Base-by-base conservation (phyloP, 345 rosid genomes). In the Excoecaria agallocha region DNA sequence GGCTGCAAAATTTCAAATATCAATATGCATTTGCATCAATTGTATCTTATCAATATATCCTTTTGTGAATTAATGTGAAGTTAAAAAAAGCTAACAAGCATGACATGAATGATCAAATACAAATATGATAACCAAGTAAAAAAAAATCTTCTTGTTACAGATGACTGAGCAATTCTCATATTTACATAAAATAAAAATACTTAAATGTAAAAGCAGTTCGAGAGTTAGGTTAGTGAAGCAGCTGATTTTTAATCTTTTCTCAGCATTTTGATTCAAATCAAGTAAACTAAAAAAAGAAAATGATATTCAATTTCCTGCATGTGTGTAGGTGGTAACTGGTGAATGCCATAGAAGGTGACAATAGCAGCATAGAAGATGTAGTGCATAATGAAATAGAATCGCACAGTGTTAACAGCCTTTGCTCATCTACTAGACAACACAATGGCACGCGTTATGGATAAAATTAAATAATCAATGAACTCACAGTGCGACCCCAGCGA, bases 401-500 rank as follows among this genome's bases (percentile, higher is more conserved):
- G 13, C 11, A 64, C n/a, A 41, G 24, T 39, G 46, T 64, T 63
- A 63, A 22, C 30, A 1, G 3, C 11, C 25, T 58, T 25, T 24
- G 5, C 16, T 3, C 41, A 62, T 38, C 2, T 38, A 45, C 50
- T 25, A n/a, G 48, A 19, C 48, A 64, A 20, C 22, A 16, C n/a
- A 43, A 16, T 19, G 59, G 59, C 59, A 6, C 24, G 8, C 48
- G 3, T 20, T 20, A 66, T 24, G 11, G 39, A 57, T 41, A 10
- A 66, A 65, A 13, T 20, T 12, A 3, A 25, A 38, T 7, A 17
- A 45, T 12, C 19, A 45, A 51, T 24, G 12, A 73, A 80, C 93
- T 84, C 78, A 89, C 93, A 58, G 91, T 86, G 71, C 87, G 91
- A 73, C 87, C 87, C 88, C 91, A 87, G 48, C 90, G 91, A 80